Conservation (phyloP, 2,329 filamentous ascomycete genomes). For the Aspergillus sp. region DNA sequence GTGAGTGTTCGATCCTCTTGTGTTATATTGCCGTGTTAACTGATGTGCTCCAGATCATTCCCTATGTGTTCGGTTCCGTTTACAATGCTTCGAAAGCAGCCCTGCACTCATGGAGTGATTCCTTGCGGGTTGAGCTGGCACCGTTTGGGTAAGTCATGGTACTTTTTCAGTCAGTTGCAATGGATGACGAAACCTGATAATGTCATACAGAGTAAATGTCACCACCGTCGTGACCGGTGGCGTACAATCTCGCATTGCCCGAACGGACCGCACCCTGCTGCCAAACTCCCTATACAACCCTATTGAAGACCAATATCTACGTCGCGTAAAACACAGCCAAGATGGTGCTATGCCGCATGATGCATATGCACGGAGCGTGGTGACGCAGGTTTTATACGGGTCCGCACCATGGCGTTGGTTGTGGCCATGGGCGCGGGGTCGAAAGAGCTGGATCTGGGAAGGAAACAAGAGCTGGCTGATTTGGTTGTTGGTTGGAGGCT, state of each 20-base stretch:
- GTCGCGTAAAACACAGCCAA: slow-evolving; percentile 49
- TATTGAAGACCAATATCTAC: slow-evolving; percentile 46
- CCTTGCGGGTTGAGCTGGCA: slow-evolving; percentile 51
- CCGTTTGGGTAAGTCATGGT: slow-evolving; percentile 36
- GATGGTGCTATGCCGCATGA: slow-evolving; percentile 46
- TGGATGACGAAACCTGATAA: not conserved
- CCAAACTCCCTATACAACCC: slow-evolving; percentile 47
- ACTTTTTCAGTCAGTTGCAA: too few relatives aligned
- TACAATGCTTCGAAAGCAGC: slow-evolving; percentile 58
- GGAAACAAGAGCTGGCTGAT: slow-evolving; percentile 47
- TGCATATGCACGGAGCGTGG: slow-evolving; percentile 50
- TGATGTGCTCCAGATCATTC: slow-evolving; percentile 27
- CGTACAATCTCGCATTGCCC: slow-evolving; percentile 53
- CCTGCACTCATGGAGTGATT: slow-evolving; percentile 52
- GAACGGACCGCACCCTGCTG: slow-evolving; percentile 43
- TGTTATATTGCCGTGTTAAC: not conserved
- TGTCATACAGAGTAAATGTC: slow-evolving; percentile 39
- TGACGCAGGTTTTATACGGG: slow-evolving; percentile 45
- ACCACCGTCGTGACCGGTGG: slow-evolving; percentile 54
- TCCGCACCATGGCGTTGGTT: slow-evolving; percentile 43
- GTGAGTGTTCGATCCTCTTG: slow-evolving; percentile 12
- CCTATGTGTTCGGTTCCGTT: slow-evolving; percentile 39
- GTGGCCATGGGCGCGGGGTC: slow-evolving; percentile 40
- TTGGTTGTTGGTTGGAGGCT: slow-evolving; percentile 44
- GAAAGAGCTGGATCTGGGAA: slow-evolving; percentile 40